Percentiles rank a stretch among this genome's conserved stretches.
phyloP scores from a whole-genome alignment of 306 rosid species.

The Pterocarpus santalinus region DNA sequence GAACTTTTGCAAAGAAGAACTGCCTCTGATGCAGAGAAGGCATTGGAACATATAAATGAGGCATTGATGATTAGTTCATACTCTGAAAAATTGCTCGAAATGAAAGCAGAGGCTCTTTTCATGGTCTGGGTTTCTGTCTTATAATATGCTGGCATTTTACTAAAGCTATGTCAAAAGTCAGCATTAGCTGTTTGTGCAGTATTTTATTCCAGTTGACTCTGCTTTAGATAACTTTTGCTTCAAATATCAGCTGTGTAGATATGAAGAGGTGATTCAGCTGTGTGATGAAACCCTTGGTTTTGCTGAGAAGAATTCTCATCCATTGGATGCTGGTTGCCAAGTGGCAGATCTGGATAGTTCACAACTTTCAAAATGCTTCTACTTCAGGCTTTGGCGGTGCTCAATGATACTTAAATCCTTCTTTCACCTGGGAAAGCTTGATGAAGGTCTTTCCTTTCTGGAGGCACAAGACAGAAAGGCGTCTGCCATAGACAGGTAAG shows the following conservation, averaged over 20 bases:
- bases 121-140: conserved; percentile 61
- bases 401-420: conserved; percentile 71
- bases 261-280: conserved; percentile 83
- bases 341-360: conserved; percentile 57
- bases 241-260: conserved; percentile 74
- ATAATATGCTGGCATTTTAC: conserved; percentile 41
- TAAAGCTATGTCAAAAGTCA: conserved; percentile 35
- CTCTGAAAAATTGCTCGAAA: conserved; percentile 87
- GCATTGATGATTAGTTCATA: conserved; percentile 70
- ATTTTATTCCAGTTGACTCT: conserved; percentile 22
- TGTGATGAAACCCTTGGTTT: conserved; percentile 79
- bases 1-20: conserved; percentile 67
- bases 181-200: conserved; percentile 29
- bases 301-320: conserved; percentile 81
- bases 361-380: conserved; percentile 55
- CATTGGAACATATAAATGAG: conserved; percentile 75
- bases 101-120: conserved; percentile 90
- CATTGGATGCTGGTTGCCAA: conserved; percentile 45
- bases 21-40: conserved; percentile 64
- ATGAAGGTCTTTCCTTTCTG: conserved; percentile 82
- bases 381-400: conserved; percentile 90
- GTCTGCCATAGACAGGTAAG: conserved; percentile 65
- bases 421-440: conserved; percentile 85
- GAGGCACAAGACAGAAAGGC: conserved; percentile 71
- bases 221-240: conserved; percentile 52